Evolutionary conservation across 2,329 filamentous ascomycete genomes (phyloP).

Genomic region (Ophiostoma quercus): DNA sequence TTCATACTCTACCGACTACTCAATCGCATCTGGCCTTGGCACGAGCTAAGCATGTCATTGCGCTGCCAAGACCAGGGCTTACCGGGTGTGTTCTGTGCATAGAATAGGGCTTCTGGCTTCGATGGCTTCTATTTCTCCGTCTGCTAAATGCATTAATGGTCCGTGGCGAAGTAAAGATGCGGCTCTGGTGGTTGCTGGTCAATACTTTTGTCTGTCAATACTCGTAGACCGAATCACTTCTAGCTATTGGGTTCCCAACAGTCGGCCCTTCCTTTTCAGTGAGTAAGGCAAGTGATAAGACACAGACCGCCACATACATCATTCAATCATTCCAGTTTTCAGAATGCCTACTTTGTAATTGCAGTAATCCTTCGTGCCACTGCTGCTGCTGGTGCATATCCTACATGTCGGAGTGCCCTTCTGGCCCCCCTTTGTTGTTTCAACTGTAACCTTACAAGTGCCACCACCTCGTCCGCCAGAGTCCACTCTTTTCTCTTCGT

Average conservation of each 20-base stretch:
- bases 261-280: not conserved
- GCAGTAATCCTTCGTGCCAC: not conserved
- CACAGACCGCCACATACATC: not conserved
- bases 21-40: not conserved
- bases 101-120: not conserved
- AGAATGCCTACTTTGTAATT: not conserved
- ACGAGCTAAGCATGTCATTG: not conserved
- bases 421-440: not conserved
- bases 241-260: no score
- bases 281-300: not conserved
- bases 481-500: not conserved
- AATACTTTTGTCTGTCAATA: no score
- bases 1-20: constrained; percentile 1
- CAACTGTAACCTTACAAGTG: constrained; percentile 7
- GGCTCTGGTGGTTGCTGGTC: not conserved
- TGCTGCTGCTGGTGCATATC: not conserved
- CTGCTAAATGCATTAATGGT: not conserved
- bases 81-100: not conserved
- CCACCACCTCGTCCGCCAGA: not conserved
- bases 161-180: not conserved
- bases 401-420: constrained; percentile 4
- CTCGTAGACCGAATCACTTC: no score
- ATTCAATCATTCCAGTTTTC: not conserved
- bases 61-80: not conserved
- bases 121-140: not conserved